A percentile compares a stretch with the other conserved stretches of the same genome.
Conservation (phyloP, 768 basidiomycete species). For the Tylopilus subfusipes region DNA sequence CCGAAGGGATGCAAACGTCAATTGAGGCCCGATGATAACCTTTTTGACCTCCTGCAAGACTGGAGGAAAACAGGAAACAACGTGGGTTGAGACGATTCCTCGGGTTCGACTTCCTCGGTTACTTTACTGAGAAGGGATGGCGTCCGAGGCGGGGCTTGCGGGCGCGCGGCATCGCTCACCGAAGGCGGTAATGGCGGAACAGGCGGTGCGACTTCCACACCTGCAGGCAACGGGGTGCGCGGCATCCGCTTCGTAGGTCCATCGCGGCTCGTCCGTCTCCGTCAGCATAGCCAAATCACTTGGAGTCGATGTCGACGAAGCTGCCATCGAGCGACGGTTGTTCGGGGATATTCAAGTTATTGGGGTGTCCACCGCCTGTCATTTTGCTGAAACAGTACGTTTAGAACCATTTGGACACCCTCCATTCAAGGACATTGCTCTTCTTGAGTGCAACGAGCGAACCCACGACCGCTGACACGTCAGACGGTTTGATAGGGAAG, state of each 20-base stretch:
- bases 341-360: slow-evolving; percentile 50
- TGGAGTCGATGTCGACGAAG: slow-evolving; percentile 57
- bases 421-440: slow-evolving; percentile 79
- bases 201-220: slow-evolving; percentile 26
- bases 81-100: slow-evolving; percentile 14
- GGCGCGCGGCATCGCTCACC: slow-evolving; percentile 37
- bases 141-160: background rate
- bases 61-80: slow-evolving; percentile 80
- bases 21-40: slow-evolving; percentile 61
- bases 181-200: slow-evolving; percentile 51
- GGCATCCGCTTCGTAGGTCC: slow-evolving; percentile 26
- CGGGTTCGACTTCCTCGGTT: slow-evolving; percentile 16
- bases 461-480: slow-evolving; percentile 64
- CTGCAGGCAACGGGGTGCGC: slow-evolving; percentile 36
- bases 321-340: slow-evolving; percentile 68
- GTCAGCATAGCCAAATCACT: slow-evolving; percentile 73
- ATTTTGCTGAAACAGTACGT: slow-evolving; percentile 94
- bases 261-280: slow-evolving; percentile 57
- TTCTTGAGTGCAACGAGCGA: slow-evolving; percentile 87
- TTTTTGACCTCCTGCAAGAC: slow-evolving; percentile 91
- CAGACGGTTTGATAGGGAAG: slow-evolving; percentile 37
- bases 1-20: slow-evolving; percentile 71
- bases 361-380: slow-evolving; percentile 58
- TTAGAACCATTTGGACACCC: slow-evolving; percentile 95
- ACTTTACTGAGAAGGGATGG: slow-evolving; percentile 16